These are phyloP conservation scores for Sutorius australiensis DNA, from an alignment of 768 basidiomycete species.

Conservation along the genomic window DNA sequence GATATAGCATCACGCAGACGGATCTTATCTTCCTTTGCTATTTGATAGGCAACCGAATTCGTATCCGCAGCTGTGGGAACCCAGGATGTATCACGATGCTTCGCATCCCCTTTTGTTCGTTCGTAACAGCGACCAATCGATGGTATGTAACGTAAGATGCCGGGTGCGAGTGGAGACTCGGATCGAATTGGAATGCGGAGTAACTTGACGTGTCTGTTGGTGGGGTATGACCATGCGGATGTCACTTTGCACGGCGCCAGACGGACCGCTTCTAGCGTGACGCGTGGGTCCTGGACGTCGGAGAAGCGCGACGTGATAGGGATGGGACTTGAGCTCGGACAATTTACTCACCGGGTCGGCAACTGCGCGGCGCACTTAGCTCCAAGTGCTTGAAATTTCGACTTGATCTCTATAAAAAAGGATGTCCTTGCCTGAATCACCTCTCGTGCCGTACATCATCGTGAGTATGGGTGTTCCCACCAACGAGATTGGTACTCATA, in stretches of 20 bases:
- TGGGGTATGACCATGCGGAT: conserved; percentile 10
- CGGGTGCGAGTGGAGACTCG: background rate
- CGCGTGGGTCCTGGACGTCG: background rate
- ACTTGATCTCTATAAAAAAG: background rate
- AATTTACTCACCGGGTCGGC: background rate
- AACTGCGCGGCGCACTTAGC: background rate
- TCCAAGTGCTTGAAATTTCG: background rate
- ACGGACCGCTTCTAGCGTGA: background rate
- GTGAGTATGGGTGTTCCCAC: conserved; percentile 13
- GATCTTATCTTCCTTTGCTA: background rate
- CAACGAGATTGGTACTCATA: conserved; percentile 4
- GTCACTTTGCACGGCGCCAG: background rate
- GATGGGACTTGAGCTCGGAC: background rate
- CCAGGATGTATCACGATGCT: background rate
- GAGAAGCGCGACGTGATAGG: background rate
- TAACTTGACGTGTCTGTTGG: background rate
- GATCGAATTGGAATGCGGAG: background rate
- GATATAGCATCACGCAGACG: conserved; percentile 1
- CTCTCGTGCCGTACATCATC: conserved; percentile 14
- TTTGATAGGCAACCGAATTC: background rate
- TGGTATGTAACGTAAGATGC: background rate
- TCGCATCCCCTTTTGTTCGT: background rate
- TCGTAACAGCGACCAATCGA: background rate
- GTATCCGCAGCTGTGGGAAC: background rate
- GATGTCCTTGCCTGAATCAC: conserved; percentile 17